Evolutionary conservation across 1,139 yeast species (phyloP).

Genomic region (Geotrichum australiense): DNA sequence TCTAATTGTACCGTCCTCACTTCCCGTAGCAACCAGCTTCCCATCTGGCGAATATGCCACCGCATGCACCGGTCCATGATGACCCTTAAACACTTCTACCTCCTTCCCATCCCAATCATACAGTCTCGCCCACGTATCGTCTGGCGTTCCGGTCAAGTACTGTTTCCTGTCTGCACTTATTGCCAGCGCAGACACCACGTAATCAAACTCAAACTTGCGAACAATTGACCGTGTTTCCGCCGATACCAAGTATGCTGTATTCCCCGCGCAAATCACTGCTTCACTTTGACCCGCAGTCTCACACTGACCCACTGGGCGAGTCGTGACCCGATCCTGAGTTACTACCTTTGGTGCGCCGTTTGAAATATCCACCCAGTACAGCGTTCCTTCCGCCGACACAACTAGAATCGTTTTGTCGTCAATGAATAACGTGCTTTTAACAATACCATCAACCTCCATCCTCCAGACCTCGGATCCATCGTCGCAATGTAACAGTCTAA

Average conservation of each 20-base stretch:
- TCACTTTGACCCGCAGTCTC: too few relatives aligned
- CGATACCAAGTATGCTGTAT: too few relatives aligned
- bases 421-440: slow-evolving; percentile 7
- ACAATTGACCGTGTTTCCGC: too few relatives aligned
- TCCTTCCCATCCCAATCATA: slow-evolving; percentile 31
- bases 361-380: slow-evolving; percentile 2
- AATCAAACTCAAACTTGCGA: slow-evolving; percentile 27
- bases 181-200: slow-evolving; percentile 30
- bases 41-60: slow-evolving; percentile 35
- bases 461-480: slow-evolving; percentile 14
- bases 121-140: slow-evolving; percentile 35
- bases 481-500: slow-evolving; percentile 25
- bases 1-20: slow-evolving; percentile 62
- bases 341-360: not conserved
- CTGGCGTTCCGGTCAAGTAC: slow-evolving; percentile 31
- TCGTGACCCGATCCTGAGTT: too few relatives aligned
- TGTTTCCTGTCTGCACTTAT: slow-evolving; percentile 24
- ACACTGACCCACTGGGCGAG: too few relatives aligned
- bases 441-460: slow-evolving; percentile 23
- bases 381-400: not conserved
- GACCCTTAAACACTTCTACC: slow-evolving; percentile 32
- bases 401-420: not conserved
- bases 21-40: slow-evolving; percentile 50
- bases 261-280: too few relatives aligned
- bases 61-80: slow-evolving; percentile 38